Conservation (phyloP, 2,329 filamentous ascomycete genomes). For the Celoporthe dispersa region DNA sequence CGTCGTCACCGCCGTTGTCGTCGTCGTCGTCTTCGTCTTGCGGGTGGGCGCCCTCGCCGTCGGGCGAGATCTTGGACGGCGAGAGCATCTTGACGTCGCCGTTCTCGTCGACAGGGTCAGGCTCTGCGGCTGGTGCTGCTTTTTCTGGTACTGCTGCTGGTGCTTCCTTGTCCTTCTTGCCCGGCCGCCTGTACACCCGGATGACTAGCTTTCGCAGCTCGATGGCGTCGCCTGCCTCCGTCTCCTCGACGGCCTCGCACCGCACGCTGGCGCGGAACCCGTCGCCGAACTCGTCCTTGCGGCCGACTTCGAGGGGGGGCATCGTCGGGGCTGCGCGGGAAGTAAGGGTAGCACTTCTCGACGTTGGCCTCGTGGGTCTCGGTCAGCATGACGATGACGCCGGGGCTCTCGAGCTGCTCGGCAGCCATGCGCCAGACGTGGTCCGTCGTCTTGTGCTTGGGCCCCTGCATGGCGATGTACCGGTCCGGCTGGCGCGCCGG, state of each 20-base stretch:
- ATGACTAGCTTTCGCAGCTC: conserved; percentile 76
- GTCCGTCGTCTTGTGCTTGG: conserved; percentile 73
- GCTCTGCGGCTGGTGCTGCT: background rate
- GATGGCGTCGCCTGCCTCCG: conserved; percentile 59
- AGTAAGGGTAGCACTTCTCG: conserved; percentile 91
- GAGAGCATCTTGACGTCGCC: conserved; percentile 31
- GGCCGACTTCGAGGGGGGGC: conserved; percentile 62
- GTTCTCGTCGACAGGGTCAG: conserved; percentile 21
- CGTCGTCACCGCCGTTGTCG: background rate
- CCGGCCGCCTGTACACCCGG: conserved; percentile 45
- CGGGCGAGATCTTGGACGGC: conserved; percentile 19
- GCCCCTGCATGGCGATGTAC: conserved; percentile 95
- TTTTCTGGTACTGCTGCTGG: no score
- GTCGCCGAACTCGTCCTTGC: conserved; percentile 66
- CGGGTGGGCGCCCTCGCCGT: background rate
- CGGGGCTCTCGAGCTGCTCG: conserved; percentile 72
- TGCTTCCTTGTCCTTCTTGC: conserved; percentile 10
- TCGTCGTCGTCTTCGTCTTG: background rate
- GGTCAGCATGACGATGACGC: conserved; percentile 93
- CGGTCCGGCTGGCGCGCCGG: no score
- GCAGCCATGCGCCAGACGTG: conserved; percentile 97
- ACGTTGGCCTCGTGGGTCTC: conserved; percentile 77
- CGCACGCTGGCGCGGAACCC: conserved; percentile 71
- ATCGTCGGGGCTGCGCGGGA: conserved; percentile 63
- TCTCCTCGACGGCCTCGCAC: conserved; percentile 65